Conservation (phyloP, 805 yeast species). For the Schwanniomyces yamadae region DNA sequence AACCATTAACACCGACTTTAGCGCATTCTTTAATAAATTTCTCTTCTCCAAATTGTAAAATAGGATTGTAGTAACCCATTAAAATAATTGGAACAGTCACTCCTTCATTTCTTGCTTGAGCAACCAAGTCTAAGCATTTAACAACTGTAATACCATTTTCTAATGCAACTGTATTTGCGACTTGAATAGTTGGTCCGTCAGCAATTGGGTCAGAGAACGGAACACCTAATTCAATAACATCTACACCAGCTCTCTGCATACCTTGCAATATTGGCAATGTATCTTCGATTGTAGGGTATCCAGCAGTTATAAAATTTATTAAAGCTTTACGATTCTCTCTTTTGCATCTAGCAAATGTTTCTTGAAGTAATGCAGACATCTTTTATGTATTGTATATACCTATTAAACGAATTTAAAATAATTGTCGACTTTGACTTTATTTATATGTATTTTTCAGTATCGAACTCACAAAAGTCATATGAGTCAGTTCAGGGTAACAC, state of each 20-base stretch:
- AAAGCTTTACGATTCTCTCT: constrained; percentile 78
- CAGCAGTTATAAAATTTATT: constrained; percentile 92
- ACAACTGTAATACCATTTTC: constrained; percentile 76
- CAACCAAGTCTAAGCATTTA: constrained; percentile 67
- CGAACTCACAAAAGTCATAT: constrained; percentile 2
- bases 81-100: constrained; percentile 84
- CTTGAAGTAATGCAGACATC: constrained; percentile 57
- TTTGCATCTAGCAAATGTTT: constrained; percentile 60
- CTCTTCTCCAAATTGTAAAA: constrained; percentile 85
- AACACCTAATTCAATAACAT: constrained; percentile 89
- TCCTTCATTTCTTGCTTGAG: constrained; percentile 75
- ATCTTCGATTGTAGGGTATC: constrained; percentile 84
- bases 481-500: constrained; percentile 35
- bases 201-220: constrained; percentile 99
- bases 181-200: constrained; percentile 96
- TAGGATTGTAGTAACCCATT: constrained; percentile 98
- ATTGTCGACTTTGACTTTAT: background rate
- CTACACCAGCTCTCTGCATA: constrained; percentile 94
- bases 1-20: constrained; percentile 92
- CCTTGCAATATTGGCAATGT: constrained; percentile 85
- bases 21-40: constrained; percentile 75
- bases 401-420: background rate
- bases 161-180: constrained; percentile 79
- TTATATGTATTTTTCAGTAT: constrained; percentile 8
- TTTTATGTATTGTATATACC: background rate